Conservation (phyloP, 768 basidiomycete species). For the Tylopilus sp. region DNA sequence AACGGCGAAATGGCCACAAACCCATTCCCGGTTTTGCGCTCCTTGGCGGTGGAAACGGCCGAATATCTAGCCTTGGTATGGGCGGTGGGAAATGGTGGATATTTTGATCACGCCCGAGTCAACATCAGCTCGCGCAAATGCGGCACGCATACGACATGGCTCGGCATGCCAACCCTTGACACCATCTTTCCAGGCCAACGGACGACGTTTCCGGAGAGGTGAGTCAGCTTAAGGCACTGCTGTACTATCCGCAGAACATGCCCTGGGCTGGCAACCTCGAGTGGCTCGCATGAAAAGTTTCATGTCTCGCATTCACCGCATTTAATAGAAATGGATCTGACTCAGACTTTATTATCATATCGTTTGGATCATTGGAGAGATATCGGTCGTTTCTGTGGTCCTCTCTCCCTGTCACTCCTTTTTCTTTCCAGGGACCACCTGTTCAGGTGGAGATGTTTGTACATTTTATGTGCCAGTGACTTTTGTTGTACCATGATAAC, state of each 20-base stretch:
- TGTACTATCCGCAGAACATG: conserved; percentile 3
- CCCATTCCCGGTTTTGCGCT: conserved; percentile 15
- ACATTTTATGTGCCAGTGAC: not conserved
- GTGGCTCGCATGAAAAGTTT: conserved; percentile 5
- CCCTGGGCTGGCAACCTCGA: conserved; percentile 1
- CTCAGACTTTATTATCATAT: conserved; percentile 19
- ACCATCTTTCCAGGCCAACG: not conserved
- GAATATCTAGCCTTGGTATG: conserved; percentile 24
- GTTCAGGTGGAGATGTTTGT: conserved; percentile 9
- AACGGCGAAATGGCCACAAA: conserved; percentile 27
- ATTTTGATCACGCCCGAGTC: conserved; percentile 17
- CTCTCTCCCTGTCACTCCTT: conserved; percentile 10
- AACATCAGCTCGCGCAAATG: not conserved
- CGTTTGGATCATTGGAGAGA: conserved; percentile 5
- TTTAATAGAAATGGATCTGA: conserved; percentile 22
- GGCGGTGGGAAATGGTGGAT: conserved; percentile 33
- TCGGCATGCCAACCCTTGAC: conserved; percentile 9
- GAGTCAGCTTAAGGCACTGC: conserved; percentile 20
- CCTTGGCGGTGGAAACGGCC: conserved; percentile 16
- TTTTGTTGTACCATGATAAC: conserved; percentile 14
- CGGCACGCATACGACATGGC: conserved; percentile 6
- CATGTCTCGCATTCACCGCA: conserved; percentile 11
- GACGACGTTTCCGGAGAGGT: conserved; percentile 14
- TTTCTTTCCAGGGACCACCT: conserved; percentile 6
- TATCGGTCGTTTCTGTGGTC: conserved; percentile 11